Evolutionary conservation across 108 stramenopile species (phyloP), one percentile per base, ranked within the genome.

Genomic region (Nitzschia putrida): DNA sequence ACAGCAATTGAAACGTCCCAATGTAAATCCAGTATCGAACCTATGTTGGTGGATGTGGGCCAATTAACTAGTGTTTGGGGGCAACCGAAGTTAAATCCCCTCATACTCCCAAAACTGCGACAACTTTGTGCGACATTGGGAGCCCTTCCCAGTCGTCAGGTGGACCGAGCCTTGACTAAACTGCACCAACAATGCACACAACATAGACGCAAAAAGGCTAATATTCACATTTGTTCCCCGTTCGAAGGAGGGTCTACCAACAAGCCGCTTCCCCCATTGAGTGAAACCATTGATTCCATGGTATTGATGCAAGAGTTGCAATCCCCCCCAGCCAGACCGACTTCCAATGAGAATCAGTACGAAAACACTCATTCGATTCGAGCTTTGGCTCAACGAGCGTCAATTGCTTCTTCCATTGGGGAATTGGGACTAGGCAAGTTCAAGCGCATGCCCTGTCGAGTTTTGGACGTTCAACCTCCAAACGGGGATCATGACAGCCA

Each of bases 391-490:
- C 58, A 82, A 68, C 69, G 80, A 54, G 57, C 79, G 13, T 66
- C 85, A 21, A 77, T 80, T 14, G 86, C 86, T 4, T n/a, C 77
- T 0, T 47, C 91, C 34, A 57, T 82, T 11, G 66, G 76, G 14
- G 91, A 95, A 76, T 77, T 86, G 6, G 56, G 44, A 24, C 88
- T 88, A 14, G 94, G 94, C 7, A 64, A 90, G 0, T 95, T 92
- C 66, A 91, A 90, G 63, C 85, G 94, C 5, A 72, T 72, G 65
- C 68, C 88, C 5, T 91, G 87, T 68, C 70, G 80, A 10, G 37
- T 37, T 49, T 59, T 63, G 25, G 47, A 56, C 29, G 56, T 25
- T 12, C 55, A 42, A 55, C 53, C 43, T 0, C 20, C 22, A 73
- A 63, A 45, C 42, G 26, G 29, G 29, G 29, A 34, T 21, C 20